Percentiles rank a stretch among this genome's conserved stretches.
Conservation (phyloP, 2,329 filamentous ascomycete genomes). For the Neofusicoccum kwambonambiense region DNA sequence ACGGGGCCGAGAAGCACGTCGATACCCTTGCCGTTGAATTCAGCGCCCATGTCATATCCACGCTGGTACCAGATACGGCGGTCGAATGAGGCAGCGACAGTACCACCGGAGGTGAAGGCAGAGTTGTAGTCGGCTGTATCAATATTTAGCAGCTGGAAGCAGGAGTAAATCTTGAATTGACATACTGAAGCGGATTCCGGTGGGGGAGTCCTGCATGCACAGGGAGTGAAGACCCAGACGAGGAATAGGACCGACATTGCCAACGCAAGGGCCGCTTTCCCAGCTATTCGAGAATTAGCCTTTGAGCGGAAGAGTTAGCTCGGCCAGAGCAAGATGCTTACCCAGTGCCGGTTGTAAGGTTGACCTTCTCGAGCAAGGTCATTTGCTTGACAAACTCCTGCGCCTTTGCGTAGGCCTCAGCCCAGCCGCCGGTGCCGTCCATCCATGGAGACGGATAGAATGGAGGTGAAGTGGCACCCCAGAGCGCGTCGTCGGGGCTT, state of each 20-base stretch:
- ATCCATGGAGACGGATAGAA: conserved; percentile 88
- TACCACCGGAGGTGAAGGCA: conserved; percentile 76
- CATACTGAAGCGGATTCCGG: conserved; percentile 70
- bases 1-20: conserved; percentile 76
- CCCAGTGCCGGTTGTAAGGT: conserved; percentile 87
- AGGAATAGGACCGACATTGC: conserved; percentile 68
- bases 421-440: conserved; percentile 70
- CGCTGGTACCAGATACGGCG: conserved; percentile 66
- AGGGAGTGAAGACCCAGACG: conserved; percentile 68
- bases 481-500: conserved; percentile 11
- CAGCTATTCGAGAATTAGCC: conserved; percentile 48
- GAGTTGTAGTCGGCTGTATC: conserved; percentile 69
- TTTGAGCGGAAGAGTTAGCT: not conserved
- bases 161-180: not conserved
- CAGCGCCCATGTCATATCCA: conserved; percentile 71
- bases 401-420: conserved; percentile 72
- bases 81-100: conserved; percentile 81
- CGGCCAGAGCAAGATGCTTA: conserved; percentile 43
- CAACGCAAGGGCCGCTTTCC: conserved; percentile 72
- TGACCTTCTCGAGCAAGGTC: conserved; percentile 87
- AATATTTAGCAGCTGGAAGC: not conserved
- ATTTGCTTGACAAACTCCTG: conserved; percentile 77
- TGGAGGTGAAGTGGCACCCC: conserved; percentile 54
- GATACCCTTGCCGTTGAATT: conserved; percentile 72
- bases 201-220: conserved; percentile 84